A percentile compares a stretch with the other conserved stretches of the same genome.
Conservation (phyloP, 805 yeast species). For the Millerozyma miso region DNA sequence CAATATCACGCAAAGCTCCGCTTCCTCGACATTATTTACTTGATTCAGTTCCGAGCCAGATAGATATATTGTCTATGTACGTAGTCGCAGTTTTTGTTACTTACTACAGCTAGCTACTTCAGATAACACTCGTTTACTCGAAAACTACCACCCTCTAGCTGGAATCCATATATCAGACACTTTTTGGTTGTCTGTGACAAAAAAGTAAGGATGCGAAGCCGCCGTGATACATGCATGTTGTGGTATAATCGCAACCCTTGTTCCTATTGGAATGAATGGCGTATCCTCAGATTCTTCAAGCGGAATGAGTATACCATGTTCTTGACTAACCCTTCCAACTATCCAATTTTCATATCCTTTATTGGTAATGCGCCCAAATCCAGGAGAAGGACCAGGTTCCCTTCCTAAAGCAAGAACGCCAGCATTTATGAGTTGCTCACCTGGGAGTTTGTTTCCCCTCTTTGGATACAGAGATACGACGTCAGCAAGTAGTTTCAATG, state of each 20-base stretch:
- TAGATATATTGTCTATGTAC: too few relatives aligned
- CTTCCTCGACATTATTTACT: too few relatives aligned
- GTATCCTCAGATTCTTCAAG: constrained; percentile 20
- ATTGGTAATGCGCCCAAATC: constrained; percentile 48
- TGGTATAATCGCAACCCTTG: constrained; percentile 53
- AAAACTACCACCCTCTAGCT: constrained; percentile 21
- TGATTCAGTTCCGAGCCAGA: too few relatives aligned
- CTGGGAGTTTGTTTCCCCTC: constrained; percentile 48
- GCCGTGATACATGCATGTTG: constrained; percentile 76
- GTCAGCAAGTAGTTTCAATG: constrained; percentile 55
- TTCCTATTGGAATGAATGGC: constrained; percentile 48
- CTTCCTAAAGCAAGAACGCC: constrained; percentile 70
- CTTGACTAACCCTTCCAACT: constrained; percentile 69
- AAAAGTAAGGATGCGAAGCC: constrained; percentile 56
- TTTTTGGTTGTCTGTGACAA: constrained; percentile 43
- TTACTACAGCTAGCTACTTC: too few relatives aligned
- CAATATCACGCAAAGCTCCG: too few relatives aligned
- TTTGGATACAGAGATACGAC: constrained; percentile 52
- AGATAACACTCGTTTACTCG: too few relatives aligned
- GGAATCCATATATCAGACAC: constrained; percentile 67
- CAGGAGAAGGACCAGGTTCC: constrained; percentile 58
- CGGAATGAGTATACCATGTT: constrained; percentile 71
- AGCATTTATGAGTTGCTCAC: constrained; percentile 64
- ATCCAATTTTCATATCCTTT: constrained; percentile 54
- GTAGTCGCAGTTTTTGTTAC: too few relatives aligned